phyloP scores from a whole-genome alignment of 139 green algal genomes.

The Cymbomonas tetramitiformis region DNA sequence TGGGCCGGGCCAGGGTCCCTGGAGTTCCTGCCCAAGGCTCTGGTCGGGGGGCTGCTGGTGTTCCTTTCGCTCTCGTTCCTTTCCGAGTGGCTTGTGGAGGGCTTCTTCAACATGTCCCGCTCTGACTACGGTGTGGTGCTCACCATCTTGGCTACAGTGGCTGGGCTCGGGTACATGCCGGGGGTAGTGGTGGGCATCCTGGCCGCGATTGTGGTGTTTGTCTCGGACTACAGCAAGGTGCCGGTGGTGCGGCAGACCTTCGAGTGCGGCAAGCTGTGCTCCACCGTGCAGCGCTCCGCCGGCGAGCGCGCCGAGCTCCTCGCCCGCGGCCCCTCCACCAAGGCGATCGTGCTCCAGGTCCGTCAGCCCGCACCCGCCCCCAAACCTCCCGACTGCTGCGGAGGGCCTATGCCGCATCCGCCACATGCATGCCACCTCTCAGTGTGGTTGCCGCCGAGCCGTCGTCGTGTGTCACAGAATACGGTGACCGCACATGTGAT shows the following conservation, averaged over 20 bases:
- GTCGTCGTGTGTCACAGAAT: too few species aligned
- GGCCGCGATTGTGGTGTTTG: slow-evolving; percentile 1
- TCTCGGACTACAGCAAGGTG: slow-evolving; percentile 3
- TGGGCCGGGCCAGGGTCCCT: not conserved
- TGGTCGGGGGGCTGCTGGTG: slow-evolving; percentile 1
- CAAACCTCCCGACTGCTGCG: too few species aligned
- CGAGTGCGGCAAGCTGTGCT: not conserved
- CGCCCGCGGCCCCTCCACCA: too few species aligned
- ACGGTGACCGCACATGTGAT: too few species aligned
- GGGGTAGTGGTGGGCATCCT: slow-evolving; percentile 4
- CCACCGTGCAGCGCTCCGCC: not conserved
- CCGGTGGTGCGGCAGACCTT: not conserved
- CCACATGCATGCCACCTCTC: too few species aligned
- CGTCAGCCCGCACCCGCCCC: too few species aligned
- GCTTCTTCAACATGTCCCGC: not conserved
- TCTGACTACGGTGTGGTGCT: slow-evolving; percentile 8
- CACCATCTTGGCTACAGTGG: not conserved
- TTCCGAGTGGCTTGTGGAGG: slow-evolving; percentile 6
- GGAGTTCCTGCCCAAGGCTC: not conserved
- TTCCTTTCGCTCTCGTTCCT: slow-evolving; percentile 3
- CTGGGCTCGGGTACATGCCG: slow-evolving; percentile 2
- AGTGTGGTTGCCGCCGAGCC: too few species aligned
- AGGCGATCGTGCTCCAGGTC: too few species aligned
- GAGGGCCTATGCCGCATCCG: too few species aligned
- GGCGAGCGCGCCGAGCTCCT: not conserved